Evolutionary conservation across 495 filamentous ascomycete species (phyloP), one percentile per base, ranked within the genome.

Genomic region (Aspergillus carlsbadensis): DNA sequence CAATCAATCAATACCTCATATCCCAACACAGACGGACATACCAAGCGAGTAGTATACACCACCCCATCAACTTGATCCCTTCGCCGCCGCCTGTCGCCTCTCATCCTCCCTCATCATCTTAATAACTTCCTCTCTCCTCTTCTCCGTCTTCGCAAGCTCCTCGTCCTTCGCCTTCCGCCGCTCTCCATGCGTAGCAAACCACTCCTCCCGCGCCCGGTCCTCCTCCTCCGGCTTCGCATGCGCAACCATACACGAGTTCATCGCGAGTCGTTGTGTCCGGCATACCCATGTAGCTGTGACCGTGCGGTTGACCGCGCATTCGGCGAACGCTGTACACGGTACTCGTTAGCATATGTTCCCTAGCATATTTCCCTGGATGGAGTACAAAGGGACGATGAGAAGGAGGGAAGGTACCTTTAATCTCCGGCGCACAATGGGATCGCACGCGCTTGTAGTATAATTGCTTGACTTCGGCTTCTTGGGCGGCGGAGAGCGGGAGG

Each of bases 161-260:
- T 78, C 75, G 69, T 88, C 85, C 45, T 80, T 69, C 74, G 84
- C 80, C 36, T 73, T 72, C 48, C 81, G 77, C 63, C 91, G 79
- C 72, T 90, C 81, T 60, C 87, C 78, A 58, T 83, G 80, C 42
- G 76, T 79, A 42, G 83, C 81, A 66, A 98, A 97, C 95, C 94
- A 98, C 65, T 98, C 90, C 68, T 95, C 90, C 26, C 94, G 79
- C 59, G 94, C 94, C 15, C 82, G 84, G 73, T 98, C 94, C 67
- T 91, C 83, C 72, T 96, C 88, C 52, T 84, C 86, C 49, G 81
- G 88, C 37, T 88, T 94, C 15, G 92, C 92, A 73, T 95, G 86
- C 36, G 77, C 65, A 50, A 92, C 70, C 93, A 98, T 96, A 75
- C 94, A 98, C 48, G 74, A 79, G 74, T 98, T 98, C 94, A 98